A percentile compares a stretch with the other conserved stretches of the same genome.
phyloP scores from a whole-genome alignment of 768 basidiomycete species.

The Psilocybe cubensis region DNA sequence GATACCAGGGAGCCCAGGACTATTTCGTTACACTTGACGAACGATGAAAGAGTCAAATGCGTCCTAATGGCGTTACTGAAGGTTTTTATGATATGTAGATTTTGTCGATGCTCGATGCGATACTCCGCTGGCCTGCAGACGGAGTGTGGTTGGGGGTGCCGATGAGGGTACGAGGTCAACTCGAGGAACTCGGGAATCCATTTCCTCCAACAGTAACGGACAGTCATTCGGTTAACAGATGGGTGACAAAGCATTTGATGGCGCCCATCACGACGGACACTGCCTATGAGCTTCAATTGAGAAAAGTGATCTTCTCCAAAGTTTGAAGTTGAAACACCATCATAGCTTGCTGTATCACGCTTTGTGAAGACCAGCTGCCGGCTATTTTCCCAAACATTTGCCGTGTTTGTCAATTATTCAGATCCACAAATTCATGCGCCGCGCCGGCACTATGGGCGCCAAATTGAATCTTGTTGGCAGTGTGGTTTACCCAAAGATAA shows the following conservation, averaged over 20 bases:
- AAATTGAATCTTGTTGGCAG: no score
- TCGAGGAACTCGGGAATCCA: slow-evolving; percentile 12
- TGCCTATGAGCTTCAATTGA: background rate
- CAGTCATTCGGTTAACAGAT: slow-evolving; percentile 4
- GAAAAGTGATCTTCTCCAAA: background rate
- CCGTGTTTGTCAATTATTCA: no score
- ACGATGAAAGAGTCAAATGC: slow-evolving; percentile 10
- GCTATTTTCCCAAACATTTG: no score
- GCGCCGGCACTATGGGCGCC: no score
- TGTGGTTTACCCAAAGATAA: background rate
- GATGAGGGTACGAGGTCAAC: slow-evolving; percentile 28
- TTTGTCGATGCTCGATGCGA: slow-evolving; percentile 5
- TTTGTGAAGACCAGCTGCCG: no score
- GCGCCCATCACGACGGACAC: slow-evolving; percentile 5
- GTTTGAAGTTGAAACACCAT: no score
- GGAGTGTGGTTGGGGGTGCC: slow-evolving; percentile 20
- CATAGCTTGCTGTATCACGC: no score
- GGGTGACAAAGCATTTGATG: slow-evolving; percentile 15
- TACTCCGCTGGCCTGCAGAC: slow-evolving; percentile 35
- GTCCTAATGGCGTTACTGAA: slow-evolving; percentile 14
- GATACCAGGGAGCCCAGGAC: background rate
- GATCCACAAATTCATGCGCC: no score
- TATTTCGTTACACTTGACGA: background rate
- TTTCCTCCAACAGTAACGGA: background rate
- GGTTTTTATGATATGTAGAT: slow-evolving; percentile 2